phyloP scores from a whole-genome alignment of 306 rosid species.

The Macrotyloma uniflorum region DNA sequence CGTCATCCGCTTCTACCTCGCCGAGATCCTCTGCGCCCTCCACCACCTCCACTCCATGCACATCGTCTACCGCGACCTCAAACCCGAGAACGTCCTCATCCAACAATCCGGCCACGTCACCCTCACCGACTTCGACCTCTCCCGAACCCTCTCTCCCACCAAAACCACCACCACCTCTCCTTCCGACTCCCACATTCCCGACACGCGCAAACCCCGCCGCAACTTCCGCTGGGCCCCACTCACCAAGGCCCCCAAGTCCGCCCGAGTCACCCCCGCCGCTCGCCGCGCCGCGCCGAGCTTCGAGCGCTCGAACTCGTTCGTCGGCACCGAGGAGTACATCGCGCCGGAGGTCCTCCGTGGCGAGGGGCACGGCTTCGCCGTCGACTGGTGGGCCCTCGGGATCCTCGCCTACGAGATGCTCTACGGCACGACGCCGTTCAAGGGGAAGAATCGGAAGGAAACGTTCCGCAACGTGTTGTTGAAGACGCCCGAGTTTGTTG shows the following conservation, averaged over 20 bases:
- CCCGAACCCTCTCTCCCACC: slow-evolving; percentile 58
- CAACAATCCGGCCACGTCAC: slow-evolving; percentile 93
- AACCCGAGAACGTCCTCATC: slow-evolving; percentile 89
- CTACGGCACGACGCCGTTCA: slow-evolving; percentile 92
- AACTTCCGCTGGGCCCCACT: slow-evolving; percentile 56
- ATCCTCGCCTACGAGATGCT: slow-evolving; percentile 77
- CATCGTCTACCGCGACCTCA: slow-evolving; percentile 88
- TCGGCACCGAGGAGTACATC: slow-evolving; percentile 94
- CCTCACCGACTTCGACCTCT: slow-evolving; percentile 95
- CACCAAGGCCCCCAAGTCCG: slow-evolving; percentile 60
- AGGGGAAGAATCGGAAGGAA: slow-evolving; percentile 76
- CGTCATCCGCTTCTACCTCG: slow-evolving; percentile 78
- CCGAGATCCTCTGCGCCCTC: slow-evolving; percentile 87
- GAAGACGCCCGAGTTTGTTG: slow-evolving; percentile 64
- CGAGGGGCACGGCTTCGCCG: slow-evolving; percentile 92
- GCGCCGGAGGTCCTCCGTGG: slow-evolving; percentile 90
- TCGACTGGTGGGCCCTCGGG: slow-evolving; percentile 97
- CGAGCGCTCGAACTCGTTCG: slow-evolving; percentile 86
- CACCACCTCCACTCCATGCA: slow-evolving; percentile 72
- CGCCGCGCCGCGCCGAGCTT: slow-evolving; percentile 57
- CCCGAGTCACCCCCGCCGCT: slow-evolving; percentile 82
- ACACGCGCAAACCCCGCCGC: slow-evolving; percentile 34
- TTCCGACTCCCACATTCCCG: background rate
- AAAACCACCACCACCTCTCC: slow-evolving; percentile 33
- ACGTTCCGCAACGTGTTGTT: slow-evolving; percentile 74